Evolutionary conservation across 2,329 filamentous ascomycete genomes (phyloP), one percentile per base, ranked within the genome.

Genomic region (Didymella exigua): DNA sequence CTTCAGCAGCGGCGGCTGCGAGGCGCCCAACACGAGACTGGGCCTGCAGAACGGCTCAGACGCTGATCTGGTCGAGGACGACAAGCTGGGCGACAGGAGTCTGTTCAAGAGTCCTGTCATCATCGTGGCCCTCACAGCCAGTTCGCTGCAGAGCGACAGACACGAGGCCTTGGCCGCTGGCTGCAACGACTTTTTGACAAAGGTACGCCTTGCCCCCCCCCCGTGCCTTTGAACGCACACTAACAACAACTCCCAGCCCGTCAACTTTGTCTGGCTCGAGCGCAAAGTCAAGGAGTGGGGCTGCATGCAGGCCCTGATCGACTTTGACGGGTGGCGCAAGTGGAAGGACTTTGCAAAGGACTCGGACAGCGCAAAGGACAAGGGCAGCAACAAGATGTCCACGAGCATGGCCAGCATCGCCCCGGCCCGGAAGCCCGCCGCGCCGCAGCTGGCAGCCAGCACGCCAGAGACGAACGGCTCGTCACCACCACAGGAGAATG

Each of bases 231-330:
- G n/a, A 16, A 13, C n/a, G 9, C 14, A 37, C 27, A 46, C 61
- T 75, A 63, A 75, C 44, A 63, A 75, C 44, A 10, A 29, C 3
- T 10, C 42, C 37, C 70, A 96, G 91, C 95, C 95, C 18, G 93
- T 99, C 64, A 96, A 96, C 74, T 97, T 97, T 71, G 89, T 96
- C 56, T 99, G 93, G 93, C 85, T 99, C 23, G 91, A 97, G 75
- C 87, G 93, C 54, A 99, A 99, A 76, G 93, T 98, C 65, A 97
- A 96, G 78, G 95, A 99, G 81, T 99, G 95, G 95, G 95, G 95
- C 52, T 98, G 95, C 79, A 99, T 99, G 95, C 95, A 98, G 79
- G 95, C 95, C 9, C 83, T 99, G 21, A 98, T 99, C 69, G 95
- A 99, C 78, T 98, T 95, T 73, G 93, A 98, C 73, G 95, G 95